phyloP scores from a whole-genome alignment of 192 early-diverging fungal species.

The Umbelopsis sp. region DNA sequence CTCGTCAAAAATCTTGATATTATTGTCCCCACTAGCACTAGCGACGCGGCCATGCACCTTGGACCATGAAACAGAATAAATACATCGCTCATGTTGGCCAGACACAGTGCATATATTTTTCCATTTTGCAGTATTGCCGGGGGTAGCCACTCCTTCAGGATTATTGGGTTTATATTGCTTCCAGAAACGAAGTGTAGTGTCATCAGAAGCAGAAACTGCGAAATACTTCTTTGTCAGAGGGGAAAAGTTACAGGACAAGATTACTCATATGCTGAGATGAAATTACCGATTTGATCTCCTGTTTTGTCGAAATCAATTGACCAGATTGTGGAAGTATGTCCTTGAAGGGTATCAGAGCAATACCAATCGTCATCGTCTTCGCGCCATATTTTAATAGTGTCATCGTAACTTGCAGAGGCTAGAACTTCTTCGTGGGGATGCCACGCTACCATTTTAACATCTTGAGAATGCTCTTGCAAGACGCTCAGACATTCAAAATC shows the following conservation, averaged over 20 bases:
- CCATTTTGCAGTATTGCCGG: constrained; percentile 64
- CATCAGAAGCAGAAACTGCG: constrained; percentile 83
- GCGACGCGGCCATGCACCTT: constrained; percentile 71
- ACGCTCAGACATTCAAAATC: constrained; percentile 97
- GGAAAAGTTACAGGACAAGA: too few species aligned
- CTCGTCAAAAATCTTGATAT: constrained; percentile 63
- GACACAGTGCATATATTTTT: constrained; percentile 66
- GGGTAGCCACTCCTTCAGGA: constrained; percentile 48
- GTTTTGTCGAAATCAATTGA: constrained; percentile 80
- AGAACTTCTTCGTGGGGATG: constrained; percentile 87
- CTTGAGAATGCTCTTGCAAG: constrained; percentile 93
- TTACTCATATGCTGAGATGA: neutral
- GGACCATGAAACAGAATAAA: constrained; percentile 95
- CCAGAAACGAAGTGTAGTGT: constrained; percentile 86
- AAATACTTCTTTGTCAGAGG: neutral
- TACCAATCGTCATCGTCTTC: constrained; percentile 98
- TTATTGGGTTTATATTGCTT: constrained; percentile 49
- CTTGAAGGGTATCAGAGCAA: constrained; percentile 81
- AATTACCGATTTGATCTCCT: constrained; percentile 54
- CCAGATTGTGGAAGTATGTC: constrained; percentile 94
- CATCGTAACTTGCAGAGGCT: constrained; percentile 90
- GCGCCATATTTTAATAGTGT: constrained; percentile 91
- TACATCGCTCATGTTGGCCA: constrained; percentile 80
- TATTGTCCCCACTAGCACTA: constrained; percentile 84
- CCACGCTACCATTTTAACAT: constrained; percentile 95